A percentile compares a stretch with the other conserved stretches of the same genome.
These are phyloP conservation scores for Tolypocladium paradoxum DNA, from an alignment of 2,329 filamentous ascomycete genomes.

Conservation along the genomic window DNA sequence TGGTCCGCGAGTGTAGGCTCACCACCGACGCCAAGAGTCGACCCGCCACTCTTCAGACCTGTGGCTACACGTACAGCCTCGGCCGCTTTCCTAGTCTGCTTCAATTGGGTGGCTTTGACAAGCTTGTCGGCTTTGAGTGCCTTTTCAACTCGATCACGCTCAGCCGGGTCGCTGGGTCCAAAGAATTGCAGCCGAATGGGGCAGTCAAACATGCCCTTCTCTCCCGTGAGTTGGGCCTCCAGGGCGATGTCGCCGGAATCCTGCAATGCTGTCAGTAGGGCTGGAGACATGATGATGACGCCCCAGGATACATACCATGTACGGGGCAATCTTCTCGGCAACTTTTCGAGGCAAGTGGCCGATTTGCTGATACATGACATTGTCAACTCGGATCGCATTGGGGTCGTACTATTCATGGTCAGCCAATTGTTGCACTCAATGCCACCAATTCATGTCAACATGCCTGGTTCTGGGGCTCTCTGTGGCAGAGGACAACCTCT, in stretches of 20 bases:
- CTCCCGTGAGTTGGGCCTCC: slow-evolving; percentile 59
- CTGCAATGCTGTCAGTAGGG: slow-evolving; percentile 12
- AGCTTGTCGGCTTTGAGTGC: slow-evolving; percentile 56
- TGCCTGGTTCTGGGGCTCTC: slow-evolving; percentile 56
- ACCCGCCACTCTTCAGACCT: slow-evolving; percentile 26
- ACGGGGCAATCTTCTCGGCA: slow-evolving; percentile 61
- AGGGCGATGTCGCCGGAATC: slow-evolving; percentile 50
- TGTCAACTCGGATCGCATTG: slow-evolving; percentile 71
- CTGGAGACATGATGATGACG: not conserved
- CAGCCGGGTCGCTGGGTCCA: slow-evolving; percentile 47
- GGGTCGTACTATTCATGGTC: slow-evolving; percentile 41
- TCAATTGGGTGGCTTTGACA: slow-evolving; percentile 44
- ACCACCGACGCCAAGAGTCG: slow-evolving; percentile 25
- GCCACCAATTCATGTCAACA: slow-evolving; percentile 1
- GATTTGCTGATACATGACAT: slow-evolving; percentile 64
- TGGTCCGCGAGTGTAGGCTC: slow-evolving; percentile 13
- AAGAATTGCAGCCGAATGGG: slow-evolving; percentile 60
- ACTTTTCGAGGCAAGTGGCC: slow-evolving; percentile 63
- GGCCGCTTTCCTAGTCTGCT: slow-evolving; percentile 41
- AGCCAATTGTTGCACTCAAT: not conserved
- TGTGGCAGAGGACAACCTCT: slow-evolving; percentile 49
- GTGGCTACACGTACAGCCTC: slow-evolving; percentile 38
- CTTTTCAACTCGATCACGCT: slow-evolving; percentile 43
- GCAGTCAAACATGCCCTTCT: slow-evolving; percentile 59
- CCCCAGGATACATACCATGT: slow-evolving; percentile 41